Percentiles rank a stretch among this genome's conserved stretches.
phyloP scores from a whole-genome alignment of 345 rosid species.

The Rhizophora apiculata region DNA sequence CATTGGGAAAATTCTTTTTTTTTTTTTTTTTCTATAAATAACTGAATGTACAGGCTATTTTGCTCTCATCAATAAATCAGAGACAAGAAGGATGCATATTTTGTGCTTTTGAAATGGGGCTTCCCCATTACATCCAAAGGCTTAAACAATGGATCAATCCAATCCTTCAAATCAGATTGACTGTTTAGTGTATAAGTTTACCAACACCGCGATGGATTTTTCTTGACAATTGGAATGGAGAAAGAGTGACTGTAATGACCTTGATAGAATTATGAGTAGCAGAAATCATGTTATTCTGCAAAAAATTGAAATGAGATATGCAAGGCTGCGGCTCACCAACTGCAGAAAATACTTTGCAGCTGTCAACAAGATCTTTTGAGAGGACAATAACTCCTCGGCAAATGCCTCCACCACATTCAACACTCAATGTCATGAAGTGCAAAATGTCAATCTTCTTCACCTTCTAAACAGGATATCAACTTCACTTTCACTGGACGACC shows the following conservation, averaged over 20 bases:
- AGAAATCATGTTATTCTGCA: conserved; percentile 12
- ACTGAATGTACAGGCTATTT: conserved; percentile 35
- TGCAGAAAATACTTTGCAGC: conserved; percentile 16
- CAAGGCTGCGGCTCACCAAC: conserved; percentile 17
- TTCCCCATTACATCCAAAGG: conserved; percentile 17
- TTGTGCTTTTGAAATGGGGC: conserved; percentile 20
- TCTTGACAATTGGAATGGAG: neutral
- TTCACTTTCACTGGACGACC: conserved; percentile 28
- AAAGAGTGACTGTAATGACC: conserved; percentile 13
- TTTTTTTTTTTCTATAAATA: conserved; percentile 17
- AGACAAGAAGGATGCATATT: conserved; percentile 15
- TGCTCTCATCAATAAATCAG: conserved; percentile 32
- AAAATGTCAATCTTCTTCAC: conserved; percentile 11
- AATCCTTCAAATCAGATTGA: conserved; percentile 16
- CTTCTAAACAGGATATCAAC: neutral
- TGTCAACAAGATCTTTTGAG: conserved; percentile 3
- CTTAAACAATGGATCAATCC: conserved; percentile 12
- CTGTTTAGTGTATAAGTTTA: conserved; percentile 32
- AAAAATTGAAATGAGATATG: neutral
- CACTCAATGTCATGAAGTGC: neutral
- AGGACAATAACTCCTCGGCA: neutral
- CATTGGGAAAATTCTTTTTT: neutral
- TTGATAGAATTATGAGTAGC: conserved; percentile 18
- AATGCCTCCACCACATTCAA: conserved; percentile 2
- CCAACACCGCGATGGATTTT: conserved; percentile 21